Evolutionary conservation across 495 filamentous ascomycete genomes (phyloP), one percentile per base, ranked within the genome.

Genomic region (Aspergillus steynii): DNA sequence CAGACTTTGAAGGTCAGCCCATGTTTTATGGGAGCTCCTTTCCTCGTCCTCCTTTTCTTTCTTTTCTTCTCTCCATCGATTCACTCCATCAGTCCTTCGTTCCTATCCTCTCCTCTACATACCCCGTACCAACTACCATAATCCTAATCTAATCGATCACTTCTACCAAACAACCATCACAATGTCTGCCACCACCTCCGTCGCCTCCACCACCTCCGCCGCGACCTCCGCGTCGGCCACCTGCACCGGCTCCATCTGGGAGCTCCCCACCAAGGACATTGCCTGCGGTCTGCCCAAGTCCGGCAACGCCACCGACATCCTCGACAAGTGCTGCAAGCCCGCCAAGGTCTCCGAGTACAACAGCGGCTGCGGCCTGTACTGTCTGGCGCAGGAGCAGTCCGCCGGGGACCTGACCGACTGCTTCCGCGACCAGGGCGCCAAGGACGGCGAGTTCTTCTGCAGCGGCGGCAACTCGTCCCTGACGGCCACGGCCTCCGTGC

Each of bases 291-390:
- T 73, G 32, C 61, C 66, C n/a, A 55, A 67, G 50, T 60, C 63
- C 47, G 73, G 70, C 29, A 80, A 78, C 58, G 67, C 75, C 67
- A 67, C 76, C 50, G 60, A 70, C 34, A 70, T 76, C 50, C 73
- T 84, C 69, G 53, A 68, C 45, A 63, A 69, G 15, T 84, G 82
- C 77, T 84, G 82, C 69, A 68, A 68, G 28, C 45, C 67, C 20
- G 75, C 80, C 27, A 62, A 66, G n/a, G 70, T 80, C 32, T 55
- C 70, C 14, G 71, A 73, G 20, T 82, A 80, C 72, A 68, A 77
- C 52, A 65, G 75, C 70, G 74, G 71, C 64, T 84, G 82, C 71
- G 76, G 73, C 28, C 64, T 80, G 52, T 84, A 82, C 75, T 84
- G 82, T 61, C 77, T 80, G 10, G 80, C 80, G 3, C 70, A 74